phyloP scores from a whole-genome alignment of 345 rosid genomes.

The Bretschneidera sinensis region DNA sequence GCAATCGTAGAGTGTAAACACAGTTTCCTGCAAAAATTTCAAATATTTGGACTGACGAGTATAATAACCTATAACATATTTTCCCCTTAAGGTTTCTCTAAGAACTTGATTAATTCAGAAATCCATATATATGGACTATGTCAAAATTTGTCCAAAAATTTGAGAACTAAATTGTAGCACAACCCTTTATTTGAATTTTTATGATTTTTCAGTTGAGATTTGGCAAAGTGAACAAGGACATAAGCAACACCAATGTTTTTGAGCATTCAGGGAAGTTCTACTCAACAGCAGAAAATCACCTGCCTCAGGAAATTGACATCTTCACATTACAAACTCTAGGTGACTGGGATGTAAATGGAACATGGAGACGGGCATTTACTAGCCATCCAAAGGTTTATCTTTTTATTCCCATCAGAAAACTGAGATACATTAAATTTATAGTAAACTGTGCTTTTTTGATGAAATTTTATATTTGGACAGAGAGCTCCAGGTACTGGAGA shows the following conservation, averaged over 20 bases:
- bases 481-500: conserved; percentile 41
- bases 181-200: not conserved
- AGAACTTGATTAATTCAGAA: too few species aligned
- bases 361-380: conserved; percentile 38
- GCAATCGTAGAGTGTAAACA: too few species aligned
- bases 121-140: too few species aligned
- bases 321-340: conserved; percentile 22
- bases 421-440: not conserved
- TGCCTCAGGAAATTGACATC: conserved; percentile 38
- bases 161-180: too few species aligned
- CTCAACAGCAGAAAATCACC: conserved; percentile 27
- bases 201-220: conserved; percentile 23
- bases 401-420: not conserved
- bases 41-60: too few species aligned
- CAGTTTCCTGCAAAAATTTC: too few species aligned
- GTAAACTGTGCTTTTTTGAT: not conserved
- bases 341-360: conserved; percentile 35
- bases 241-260: conserved; percentile 31
- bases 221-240: conserved; percentile 25
- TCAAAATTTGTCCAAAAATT: too few species aligned
- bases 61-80: too few species aligned
- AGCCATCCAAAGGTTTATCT: conserved; percentile 39
- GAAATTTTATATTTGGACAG: conserved; percentile 13
- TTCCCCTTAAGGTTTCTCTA: too few species aligned
- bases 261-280: conserved; percentile 35